Base-by-base conservation (phyloP, 352 stramenopile species). In the Peronospora farinosa region DNA sequence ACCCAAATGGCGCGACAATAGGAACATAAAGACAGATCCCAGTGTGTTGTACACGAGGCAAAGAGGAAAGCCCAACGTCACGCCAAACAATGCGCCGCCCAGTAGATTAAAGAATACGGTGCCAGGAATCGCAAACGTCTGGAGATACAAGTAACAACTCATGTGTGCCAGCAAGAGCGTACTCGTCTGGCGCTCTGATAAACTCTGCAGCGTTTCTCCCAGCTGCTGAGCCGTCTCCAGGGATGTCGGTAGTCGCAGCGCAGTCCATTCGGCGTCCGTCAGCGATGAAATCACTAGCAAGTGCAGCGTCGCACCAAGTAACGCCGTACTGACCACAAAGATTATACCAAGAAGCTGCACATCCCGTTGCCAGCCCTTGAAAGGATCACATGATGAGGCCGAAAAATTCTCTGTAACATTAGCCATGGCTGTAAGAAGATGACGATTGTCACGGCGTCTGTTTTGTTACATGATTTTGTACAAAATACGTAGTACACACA, bases 51-150 rank as follows among this genome's bases (percentile, higher is more conserved):
- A 91, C n/a, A 60, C 48, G 28, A 91, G 57, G 33, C 80, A 91
- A 5, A 91, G 60, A 16, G 80, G 80, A 49, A 88, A 91, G 12
- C 80, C 80, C 16, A 73, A 39, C n/a, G 62, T 50, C 23, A 91
- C 61, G 33, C 80, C 80, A 43, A 88, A 88, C 35, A 91, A 56
- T 37, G 80, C 80, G 5, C 80, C 80, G 21, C 74, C 75, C 19
- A 91, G 59, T 13, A 91, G 51, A 39, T 91, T 91, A 55, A 91
- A 83, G 47, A 91, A 91, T 23, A 91, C 65, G 0, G 77, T 91
- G 36, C 80, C 80, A 0, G 80, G 80, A 42, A 91, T 91, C 40
- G 77, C 77, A 47, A 87, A 91, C 21, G 71, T 88, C 60, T 91
- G 80, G 42, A 88, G 45, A 51, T 85, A 91, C 46, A 91, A 35